Conservation (phyloP, 2,329 filamentous ascomycete species). For the Neurospora sp. region DNA sequence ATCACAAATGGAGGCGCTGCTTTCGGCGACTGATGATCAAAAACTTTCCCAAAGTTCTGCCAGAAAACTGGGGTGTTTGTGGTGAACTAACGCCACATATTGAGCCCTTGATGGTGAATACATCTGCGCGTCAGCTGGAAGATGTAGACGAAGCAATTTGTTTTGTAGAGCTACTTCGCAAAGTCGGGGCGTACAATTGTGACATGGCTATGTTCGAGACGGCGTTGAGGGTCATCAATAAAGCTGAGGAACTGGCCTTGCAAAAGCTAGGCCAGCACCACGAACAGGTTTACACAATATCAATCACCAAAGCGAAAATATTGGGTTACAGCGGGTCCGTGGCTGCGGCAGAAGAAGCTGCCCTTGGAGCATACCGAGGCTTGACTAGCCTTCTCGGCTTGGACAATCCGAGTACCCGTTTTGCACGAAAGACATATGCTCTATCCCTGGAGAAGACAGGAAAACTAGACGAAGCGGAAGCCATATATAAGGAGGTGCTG, state of each 20-base stretch:
- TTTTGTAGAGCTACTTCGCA: not conserved
- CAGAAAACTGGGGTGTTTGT: too few relatives aligned
- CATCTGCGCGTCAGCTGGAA: not conserved
- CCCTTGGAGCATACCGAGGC: not conserved
- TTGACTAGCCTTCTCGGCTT: not conserved
- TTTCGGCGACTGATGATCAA: not conserved
- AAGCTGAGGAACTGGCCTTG: not conserved
- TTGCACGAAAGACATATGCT: not conserved
- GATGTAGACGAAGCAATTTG: not conserved
- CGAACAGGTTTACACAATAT: too few relatives aligned
- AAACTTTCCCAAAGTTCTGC: accelerated
- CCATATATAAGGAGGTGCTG: not conserved
- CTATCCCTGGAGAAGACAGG: accelerated
- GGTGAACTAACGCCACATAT: not conserved
- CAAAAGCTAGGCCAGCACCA: not conserved
- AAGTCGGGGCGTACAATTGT: not conserved
- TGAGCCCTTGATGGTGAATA: not conserved
- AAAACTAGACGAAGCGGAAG: not conserved
- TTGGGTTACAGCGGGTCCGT: too few relatives aligned
- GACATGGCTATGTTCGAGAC: not conserved
- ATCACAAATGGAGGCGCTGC: not conserved
- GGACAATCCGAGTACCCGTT: not conserved
- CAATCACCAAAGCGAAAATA: too few relatives aligned
- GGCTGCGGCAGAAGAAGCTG: not conserved
- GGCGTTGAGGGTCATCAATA: not conserved